phyloP scores from a whole-genome alignment of 1,284 basidiomycete species.

The Anthracocystis panici-leucophaei region DNA sequence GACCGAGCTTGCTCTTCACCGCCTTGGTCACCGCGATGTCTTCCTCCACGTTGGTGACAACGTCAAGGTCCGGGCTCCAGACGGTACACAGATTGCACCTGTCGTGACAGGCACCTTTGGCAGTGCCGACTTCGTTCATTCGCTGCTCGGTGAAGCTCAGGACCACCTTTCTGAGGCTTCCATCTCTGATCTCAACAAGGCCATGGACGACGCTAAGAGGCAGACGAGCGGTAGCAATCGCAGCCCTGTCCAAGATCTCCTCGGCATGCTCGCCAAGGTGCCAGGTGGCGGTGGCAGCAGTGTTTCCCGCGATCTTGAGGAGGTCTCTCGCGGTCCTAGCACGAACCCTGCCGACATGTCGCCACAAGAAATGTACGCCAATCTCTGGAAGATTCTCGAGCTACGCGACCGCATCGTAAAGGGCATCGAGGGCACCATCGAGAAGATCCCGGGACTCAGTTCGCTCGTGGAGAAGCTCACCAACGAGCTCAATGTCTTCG shows the following conservation, averaged over 20 bases:
- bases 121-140: slow-evolving; percentile 78
- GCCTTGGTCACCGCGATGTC: slow-evolving; percentile 80
- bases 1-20: slow-evolving; percentile 75
- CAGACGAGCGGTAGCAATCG: slow-evolving; percentile 64
- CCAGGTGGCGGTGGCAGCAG: slow-evolving; percentile 43
- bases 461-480: slow-evolving; percentile 83
- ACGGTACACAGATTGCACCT: slow-evolving; percentile 82
- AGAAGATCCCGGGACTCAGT: slow-evolving; percentile 73
- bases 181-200: slow-evolving; percentile 86
- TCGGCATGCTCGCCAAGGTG: slow-evolving; percentile 73
- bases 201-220: slow-evolving; percentile 75
- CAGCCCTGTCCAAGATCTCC: slow-evolving; percentile 57
- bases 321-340: slow-evolving; percentile 68
- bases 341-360: slow-evolving; percentile 77
- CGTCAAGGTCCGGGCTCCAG: slow-evolving; percentile 79
- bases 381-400: slow-evolving; percentile 84
- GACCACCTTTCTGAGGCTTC: slow-evolving; percentile 78
- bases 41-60: slow-evolving; percentile 91
- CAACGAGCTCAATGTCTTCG: slow-evolving; percentile 73
- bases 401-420: slow-evolving; percentile 86
- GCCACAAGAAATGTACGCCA: slow-evolving; percentile 85
- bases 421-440: slow-evolving; percentile 86
- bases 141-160: slow-evolving; percentile 73
- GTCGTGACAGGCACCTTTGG: slow-evolving; percentile 91
- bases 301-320: slow-evolving; percentile 59